phyloP scores from a whole-genome alignment of 2,329 filamentous ascomycete genomes.

The Alternaria consortialis region DNA sequence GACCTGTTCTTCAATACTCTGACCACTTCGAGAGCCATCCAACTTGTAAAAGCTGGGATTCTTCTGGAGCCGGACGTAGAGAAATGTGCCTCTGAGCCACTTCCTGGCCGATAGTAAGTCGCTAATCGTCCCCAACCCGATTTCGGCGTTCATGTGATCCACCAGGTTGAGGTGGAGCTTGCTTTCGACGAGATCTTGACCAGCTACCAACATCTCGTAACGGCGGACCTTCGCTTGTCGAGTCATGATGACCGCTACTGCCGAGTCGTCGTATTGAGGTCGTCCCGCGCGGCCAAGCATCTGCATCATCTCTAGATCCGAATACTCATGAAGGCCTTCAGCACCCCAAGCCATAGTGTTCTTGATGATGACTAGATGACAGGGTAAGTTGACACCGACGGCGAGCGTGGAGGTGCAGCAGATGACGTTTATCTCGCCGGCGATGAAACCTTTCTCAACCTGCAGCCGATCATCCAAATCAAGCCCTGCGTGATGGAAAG shows the following conservation, averaged over 20 bases:
- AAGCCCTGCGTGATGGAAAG: conserved; percentile 84
- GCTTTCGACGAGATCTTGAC: conserved; percentile 78
- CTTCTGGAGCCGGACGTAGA: conserved; percentile 75
- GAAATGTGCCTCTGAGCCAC: conserved; percentile 81
- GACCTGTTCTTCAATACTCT: conserved; percentile 69
- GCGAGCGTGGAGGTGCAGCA: conserved; percentile 88
- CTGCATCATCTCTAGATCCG: conserved; percentile 86
- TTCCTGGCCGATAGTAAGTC: conserved; percentile 70
- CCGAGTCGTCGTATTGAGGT: conserved; percentile 81
- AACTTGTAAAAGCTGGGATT: conserved; percentile 77
- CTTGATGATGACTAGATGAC: conserved; percentile 84
- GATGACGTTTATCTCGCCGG: conserved; percentile 78
- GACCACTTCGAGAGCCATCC: conserved; percentile 60
- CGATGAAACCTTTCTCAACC: conserved; percentile 73
- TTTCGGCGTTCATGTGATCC: conserved; percentile 85
- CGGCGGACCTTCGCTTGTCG: conserved; percentile 68
- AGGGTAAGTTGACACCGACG: conserved; percentile 84
- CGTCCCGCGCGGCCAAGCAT: conserved; percentile 87
- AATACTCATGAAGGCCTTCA: conserved; percentile 71
- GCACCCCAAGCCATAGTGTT: conserved; percentile 72
- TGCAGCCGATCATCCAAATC: conserved; percentile 68
- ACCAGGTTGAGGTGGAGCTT: conserved; percentile 80
- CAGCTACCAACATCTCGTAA: conserved; percentile 78
- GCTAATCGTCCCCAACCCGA: conserved; percentile 76
- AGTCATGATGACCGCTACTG: conserved; percentile 82